These are phyloP conservation scores for Fusarium sp. DNA, from an alignment of 2,329 filamentous ascomycete genomes.

Conservation along the genomic window DNA sequence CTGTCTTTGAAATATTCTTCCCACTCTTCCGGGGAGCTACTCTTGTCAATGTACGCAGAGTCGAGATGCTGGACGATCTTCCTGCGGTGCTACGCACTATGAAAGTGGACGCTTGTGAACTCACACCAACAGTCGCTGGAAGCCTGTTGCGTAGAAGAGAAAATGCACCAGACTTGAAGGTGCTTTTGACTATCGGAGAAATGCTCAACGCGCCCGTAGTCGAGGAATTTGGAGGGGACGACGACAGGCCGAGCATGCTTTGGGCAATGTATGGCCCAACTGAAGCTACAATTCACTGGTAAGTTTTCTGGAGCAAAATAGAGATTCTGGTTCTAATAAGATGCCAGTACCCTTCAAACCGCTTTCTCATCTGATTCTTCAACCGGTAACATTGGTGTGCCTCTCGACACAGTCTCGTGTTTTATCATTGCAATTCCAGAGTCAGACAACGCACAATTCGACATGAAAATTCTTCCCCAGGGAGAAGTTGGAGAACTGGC, in stretches of 20 bases:
- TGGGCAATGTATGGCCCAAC: conserved; percentile 97
- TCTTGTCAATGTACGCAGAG: conserved; percentile 78
- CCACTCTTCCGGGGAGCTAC: conserved; percentile 82
- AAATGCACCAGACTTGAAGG: conserved; percentile 76
- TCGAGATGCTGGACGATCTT: conserved; percentile 81
- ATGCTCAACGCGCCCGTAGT: conserved; percentile 88
- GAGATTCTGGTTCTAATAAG: conserved; percentile 9
- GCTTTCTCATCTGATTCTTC: conserved; percentile 69
- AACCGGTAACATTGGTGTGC: conserved; percentile 80
- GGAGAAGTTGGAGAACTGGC: conserved; percentile 85
- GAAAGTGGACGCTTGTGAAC: conserved; percentile 85
- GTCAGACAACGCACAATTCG: conserved; percentile 31
- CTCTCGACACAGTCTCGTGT: conserved; percentile 85
- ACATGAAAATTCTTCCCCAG: conserved; percentile 70
- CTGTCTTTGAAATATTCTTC: conserved; percentile 96
- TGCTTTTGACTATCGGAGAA: conserved; percentile 90
- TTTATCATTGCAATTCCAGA: conserved; percentile 73
- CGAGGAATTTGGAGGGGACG: conserved; percentile 79
- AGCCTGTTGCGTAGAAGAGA: conserved; percentile 79
- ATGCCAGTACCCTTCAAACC: conserved; percentile 76
- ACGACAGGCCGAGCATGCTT: conserved; percentile 72
- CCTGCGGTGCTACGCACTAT: conserved; percentile 75
- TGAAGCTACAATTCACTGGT: conserved; percentile 90
- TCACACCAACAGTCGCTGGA: conserved; percentile 89
- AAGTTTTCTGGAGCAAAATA: conserved; percentile 38